phyloP scores from a whole-genome alignment of 78 protist genomes.

The Dictyostelium firmibasis region DNA sequence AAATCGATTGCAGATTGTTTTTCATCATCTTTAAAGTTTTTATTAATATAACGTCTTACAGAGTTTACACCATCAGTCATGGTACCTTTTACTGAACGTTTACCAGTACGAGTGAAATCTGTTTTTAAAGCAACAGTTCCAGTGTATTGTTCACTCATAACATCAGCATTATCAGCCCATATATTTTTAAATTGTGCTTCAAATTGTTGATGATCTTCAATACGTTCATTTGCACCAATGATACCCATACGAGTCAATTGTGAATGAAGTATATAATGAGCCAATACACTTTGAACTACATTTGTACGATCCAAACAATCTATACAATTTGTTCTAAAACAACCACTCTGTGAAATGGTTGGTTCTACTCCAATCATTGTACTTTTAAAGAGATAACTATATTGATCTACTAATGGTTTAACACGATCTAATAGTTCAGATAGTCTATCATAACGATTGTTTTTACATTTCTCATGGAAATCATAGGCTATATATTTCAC shows the following conservation, averaged over 20 bases:
- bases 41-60: slow-evolving; percentile 63
- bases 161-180: slow-evolving; percentile 87
- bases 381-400: slow-evolving; percentile 28
- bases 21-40: slow-evolving; percentile 65
- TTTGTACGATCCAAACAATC: slow-evolving; percentile 98
- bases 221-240: slow-evolving; percentile 17
- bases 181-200: slow-evolving; percentile 64
- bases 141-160: slow-evolving; percentile 81
- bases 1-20: slow-evolving; percentile 80
- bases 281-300: slow-evolving; percentile 90
- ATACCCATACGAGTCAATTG: slow-evolving; percentile 82
- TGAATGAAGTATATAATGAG: slow-evolving; percentile 37
- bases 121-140: slow-evolving; percentile 85
- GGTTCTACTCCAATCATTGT: background rate
- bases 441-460: slow-evolving; percentile 59
- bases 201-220: slow-evolving; percentile 2
- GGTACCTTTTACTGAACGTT: slow-evolving; percentile 72
- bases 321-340: slow-evolving; percentile 94
- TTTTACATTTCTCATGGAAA: slow-evolving; percentile 79
- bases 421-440: slow-evolving; percentile 12
- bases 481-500: slow-evolving; percentile 71
- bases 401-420: slow-evolving; percentile 29
- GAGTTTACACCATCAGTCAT: slow-evolving; percentile 78
- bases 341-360: slow-evolving; percentile 68
- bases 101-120: slow-evolving; percentile 83